These are phyloP conservation scores for Auriscalpium vulgare DNA, from an alignment of 768 basidiomycete genomes.

Conservation along the genomic window DNA sequence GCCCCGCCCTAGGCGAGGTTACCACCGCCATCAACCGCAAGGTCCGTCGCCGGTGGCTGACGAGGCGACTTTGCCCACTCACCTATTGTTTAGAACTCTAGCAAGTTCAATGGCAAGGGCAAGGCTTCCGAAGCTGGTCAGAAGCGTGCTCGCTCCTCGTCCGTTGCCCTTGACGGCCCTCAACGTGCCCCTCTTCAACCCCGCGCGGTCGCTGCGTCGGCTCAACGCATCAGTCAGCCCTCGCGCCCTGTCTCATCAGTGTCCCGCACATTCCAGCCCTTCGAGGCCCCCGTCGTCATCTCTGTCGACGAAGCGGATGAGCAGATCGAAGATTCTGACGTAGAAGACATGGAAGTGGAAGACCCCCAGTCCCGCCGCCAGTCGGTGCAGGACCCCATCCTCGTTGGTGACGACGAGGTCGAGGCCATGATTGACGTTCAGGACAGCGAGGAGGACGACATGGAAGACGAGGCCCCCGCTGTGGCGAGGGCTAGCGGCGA, in stretches of 20 bases:
- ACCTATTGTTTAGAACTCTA: not conserved
- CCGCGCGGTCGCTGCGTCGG: slow-evolving; percentile 9
- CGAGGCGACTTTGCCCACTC: not conserved
- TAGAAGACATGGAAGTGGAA: slow-evolving; percentile 59
- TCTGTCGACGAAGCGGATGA: slow-evolving; percentile 30
- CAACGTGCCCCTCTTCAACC: slow-evolving; percentile 67
- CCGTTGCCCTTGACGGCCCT: slow-evolving; percentile 50
- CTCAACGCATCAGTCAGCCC: slow-evolving; percentile 12
- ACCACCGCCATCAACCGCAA: slow-evolving; percentile 74
- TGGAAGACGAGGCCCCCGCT: slow-evolving; percentile 30
- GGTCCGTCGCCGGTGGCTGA: slow-evolving; percentile 29
- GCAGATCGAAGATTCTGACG: slow-evolving; percentile 6
- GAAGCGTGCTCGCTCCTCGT: slow-evolving; percentile 58
- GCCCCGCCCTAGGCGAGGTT: slow-evolving; percentile 77
- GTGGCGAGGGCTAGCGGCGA: slow-evolving; percentile 6
- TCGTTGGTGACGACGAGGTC: slow-evolving; percentile 47
- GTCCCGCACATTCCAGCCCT: slow-evolving; percentile 34
- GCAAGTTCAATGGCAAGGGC: slow-evolving; percentile 36
- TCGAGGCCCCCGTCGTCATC: slow-evolving; percentile 31
- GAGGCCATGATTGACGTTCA: slow-evolving; percentile 56
- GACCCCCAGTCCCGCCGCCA: slow-evolving; percentile 26
- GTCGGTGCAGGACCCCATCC: slow-evolving; percentile 34
- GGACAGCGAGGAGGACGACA: slow-evolving; percentile 32
- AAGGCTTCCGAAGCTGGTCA: slow-evolving; percentile 36
- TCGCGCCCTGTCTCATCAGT: slow-evolving; percentile 30